Conservation (phyloP, 257 asterid species). For the Lavandula angustifolia region DNA sequence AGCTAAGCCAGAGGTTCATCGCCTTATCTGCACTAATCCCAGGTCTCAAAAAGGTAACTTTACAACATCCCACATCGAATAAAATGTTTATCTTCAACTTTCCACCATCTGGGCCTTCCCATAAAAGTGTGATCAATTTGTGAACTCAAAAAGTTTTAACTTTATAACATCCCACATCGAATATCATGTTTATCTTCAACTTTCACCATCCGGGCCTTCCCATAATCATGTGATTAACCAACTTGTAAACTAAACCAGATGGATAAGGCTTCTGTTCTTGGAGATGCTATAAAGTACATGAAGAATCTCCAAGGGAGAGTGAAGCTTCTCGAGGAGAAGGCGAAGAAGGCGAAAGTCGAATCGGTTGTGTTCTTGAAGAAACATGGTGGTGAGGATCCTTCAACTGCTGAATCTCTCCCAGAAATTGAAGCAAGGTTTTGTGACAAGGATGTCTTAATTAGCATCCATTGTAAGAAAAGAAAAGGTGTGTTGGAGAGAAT, state of each 20-base stretch:
- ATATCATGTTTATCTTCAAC: no score
- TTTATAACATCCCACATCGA: no score
- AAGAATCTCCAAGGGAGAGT: constrained; percentile 67
- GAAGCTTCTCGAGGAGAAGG: constrained; percentile 62
- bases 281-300: constrained; percentile 72
- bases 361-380: constrained; percentile 52
- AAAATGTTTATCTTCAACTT: not conserved
- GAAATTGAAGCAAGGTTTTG: constrained; percentile 57
- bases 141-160: no score
- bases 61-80: no score
- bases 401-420: constrained; percentile 33
- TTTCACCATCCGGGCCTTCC: no score
- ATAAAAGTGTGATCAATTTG: no score
- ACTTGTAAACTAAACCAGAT: constrained; percentile 34
- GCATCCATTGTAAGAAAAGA: constrained; percentile 60
- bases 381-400: constrained; percentile 21
- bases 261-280: constrained; percentile 85
- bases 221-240: no score
- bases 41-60: constrained; percentile 70
- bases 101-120: no score
- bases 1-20: constrained; percentile 70
- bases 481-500: constrained; percentile 53
- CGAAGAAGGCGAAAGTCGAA: constrained; percentile 45
- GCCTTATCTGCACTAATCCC: constrained; percentile 78
- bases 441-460: constrained; percentile 50